Percentiles rank a stretch among this genome's conserved stretches.
Conservation (phyloP, 768 basidiomycete genomes). For the Albatrellus ellisii region DNA sequence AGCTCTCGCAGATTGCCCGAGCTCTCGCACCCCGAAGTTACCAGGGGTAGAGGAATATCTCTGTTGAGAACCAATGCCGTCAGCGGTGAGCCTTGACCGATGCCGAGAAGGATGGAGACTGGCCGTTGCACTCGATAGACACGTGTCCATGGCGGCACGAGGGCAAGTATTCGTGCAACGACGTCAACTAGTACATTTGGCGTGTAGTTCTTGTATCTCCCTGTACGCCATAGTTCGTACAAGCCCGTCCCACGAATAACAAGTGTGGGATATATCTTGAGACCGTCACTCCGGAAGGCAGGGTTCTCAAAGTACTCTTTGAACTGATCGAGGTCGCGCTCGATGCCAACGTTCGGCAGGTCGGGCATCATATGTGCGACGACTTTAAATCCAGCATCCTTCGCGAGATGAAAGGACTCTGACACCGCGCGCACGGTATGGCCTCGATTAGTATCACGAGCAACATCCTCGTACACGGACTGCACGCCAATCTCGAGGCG, state of each 20-base stretch:
- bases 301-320: slow-evolving; percentile 99
- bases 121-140: slow-evolving; percentile 96
- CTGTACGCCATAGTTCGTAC: slow-evolving; percentile 93
- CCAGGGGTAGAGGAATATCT: slow-evolving; percentile 94
- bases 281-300: slow-evolving; percentile 89
- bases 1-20: slow-evolving; percentile 94
- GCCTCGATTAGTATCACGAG: slow-evolving; percentile 95
- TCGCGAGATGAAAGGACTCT: slow-evolving; percentile 94
- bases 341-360: slow-evolving; percentile 92
- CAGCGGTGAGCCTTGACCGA: not conserved
- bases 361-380: slow-evolving; percentile 99
- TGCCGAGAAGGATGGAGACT: slow-evolving; percentile 8
- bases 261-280: slow-evolving; percentile 97
- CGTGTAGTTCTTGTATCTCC: slow-evolving; percentile 98
- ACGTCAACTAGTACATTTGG: slow-evolving; percentile 98
- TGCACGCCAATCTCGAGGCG: slow-evolving; percentile 98
- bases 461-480: slow-evolving; percentile 98
- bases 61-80: slow-evolving; percentile 24
- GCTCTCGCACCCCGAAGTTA: slow-evolving; percentile 95
- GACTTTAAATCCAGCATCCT: slow-evolving; percentile 99
- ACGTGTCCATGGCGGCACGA: slow-evolving; percentile 97
- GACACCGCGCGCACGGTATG: slow-evolving; percentile 97
- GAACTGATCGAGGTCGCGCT: slow-evolving; percentile 96
- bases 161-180: slow-evolving; percentile 87
- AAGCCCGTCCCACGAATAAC: slow-evolving; percentile 95